phyloP scores from a whole-genome alignment of 2,329 filamentous ascomycete genomes.

The Aspergillus oerlinghausenensis region DNA sequence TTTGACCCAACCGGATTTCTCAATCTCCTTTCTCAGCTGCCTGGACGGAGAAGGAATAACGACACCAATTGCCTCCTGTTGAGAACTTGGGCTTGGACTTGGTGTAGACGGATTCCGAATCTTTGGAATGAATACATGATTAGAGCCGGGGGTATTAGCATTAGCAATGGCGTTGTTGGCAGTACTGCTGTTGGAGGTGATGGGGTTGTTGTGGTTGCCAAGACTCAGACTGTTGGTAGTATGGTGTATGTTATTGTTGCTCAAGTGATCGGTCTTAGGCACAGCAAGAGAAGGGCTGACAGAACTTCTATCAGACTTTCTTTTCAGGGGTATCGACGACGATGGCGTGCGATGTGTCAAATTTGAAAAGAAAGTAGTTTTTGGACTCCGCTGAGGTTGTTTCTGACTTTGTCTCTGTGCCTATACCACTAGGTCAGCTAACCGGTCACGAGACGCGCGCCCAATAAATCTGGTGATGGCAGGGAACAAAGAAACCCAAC shows the following conservation, averaged over 20 bases:
- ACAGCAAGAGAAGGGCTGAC: not conserved
- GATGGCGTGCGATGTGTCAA: slow-evolving; percentile 14
- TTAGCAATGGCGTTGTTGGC: not conserved
- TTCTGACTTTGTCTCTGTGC: not conserved
- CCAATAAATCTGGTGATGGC: not conserved
- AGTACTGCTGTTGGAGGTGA: not conserved
- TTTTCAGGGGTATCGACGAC: slow-evolving; percentile 14
- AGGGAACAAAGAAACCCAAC: not conserved
- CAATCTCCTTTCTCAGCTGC: slow-evolving; percentile 14
- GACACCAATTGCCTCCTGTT: slow-evolving; percentile 12
- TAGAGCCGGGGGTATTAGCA: not conserved
- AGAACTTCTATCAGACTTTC: slow-evolving; percentile 9
- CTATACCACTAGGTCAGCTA: not conserved
- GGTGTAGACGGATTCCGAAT: slow-evolving; percentile 8
- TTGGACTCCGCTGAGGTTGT: not conserved
- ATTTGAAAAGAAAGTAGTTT: slow-evolving; percentile 1
- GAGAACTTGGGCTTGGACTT: not conserved
- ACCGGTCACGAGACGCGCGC: slow-evolving; percentile 5
- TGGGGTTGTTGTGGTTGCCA: not conserved
- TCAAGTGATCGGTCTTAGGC: not conserved
- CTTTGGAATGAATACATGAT: not conserved
- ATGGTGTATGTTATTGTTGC: not conserved
- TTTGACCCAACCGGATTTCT: slow-evolving; percentile 5
- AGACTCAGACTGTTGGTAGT: not conserved
- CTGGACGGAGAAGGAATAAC: slow-evolving; percentile 22